Percentiles rank a stretch among this genome's conserved stretches.
Evolutionary conservation across 768 basidiomycete genomes (phyloP).

Genomic region (Crepidotus variabilis): DNA sequence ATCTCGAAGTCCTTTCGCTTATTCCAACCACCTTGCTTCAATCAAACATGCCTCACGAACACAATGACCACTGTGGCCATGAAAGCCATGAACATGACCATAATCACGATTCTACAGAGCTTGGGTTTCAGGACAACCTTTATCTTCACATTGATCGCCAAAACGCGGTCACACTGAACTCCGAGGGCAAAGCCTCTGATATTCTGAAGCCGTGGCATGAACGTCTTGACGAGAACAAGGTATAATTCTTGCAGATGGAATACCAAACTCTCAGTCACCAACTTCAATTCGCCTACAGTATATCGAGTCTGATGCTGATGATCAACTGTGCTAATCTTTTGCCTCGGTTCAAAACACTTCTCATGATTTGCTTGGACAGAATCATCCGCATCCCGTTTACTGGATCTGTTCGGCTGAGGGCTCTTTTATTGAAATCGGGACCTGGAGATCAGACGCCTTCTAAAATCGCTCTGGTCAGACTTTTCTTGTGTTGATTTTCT

Average conservation of each 20-base stretch:
- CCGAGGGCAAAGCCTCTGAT: slow-evolving; percentile 41
- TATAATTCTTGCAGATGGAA: slow-evolving; percentile 27
- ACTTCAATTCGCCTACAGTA: slow-evolving; percentile 41
- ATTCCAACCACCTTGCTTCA: neutral
- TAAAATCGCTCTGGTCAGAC: slow-evolving; percentile 60
- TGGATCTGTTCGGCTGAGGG: slow-evolving; percentile 78
- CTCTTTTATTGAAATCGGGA: slow-evolving; percentile 80
- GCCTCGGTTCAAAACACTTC: neutral
- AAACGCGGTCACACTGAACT: slow-evolving; percentile 82
- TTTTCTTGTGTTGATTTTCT: neutral
- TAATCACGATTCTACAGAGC: slow-evolving; percentile 50
- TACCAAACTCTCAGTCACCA: neutral
- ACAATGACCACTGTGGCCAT: slow-evolving; percentile 53
- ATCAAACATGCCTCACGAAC: slow-evolving; percentile 50
- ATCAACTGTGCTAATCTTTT: slow-evolving; percentile 59
- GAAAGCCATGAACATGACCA: slow-evolving; percentile 59
- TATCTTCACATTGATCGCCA: slow-evolving; percentile 71
- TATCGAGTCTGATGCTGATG: slow-evolving; percentile 88
- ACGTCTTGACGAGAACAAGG: slow-evolving; percentile 66
- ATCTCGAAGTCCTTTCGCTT: slow-evolving; percentile 2
- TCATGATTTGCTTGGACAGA: slow-evolving; percentile 30
- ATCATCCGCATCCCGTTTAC: slow-evolving; percentile 87
- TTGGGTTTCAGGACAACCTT: slow-evolving; percentile 66
- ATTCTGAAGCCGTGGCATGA: slow-evolving; percentile 89
- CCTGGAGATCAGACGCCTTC: slow-evolving; percentile 75